Base-by-base conservation (phyloP, 1,284 basidiomycete genomes). In the Ganoderma sp. region DNA sequence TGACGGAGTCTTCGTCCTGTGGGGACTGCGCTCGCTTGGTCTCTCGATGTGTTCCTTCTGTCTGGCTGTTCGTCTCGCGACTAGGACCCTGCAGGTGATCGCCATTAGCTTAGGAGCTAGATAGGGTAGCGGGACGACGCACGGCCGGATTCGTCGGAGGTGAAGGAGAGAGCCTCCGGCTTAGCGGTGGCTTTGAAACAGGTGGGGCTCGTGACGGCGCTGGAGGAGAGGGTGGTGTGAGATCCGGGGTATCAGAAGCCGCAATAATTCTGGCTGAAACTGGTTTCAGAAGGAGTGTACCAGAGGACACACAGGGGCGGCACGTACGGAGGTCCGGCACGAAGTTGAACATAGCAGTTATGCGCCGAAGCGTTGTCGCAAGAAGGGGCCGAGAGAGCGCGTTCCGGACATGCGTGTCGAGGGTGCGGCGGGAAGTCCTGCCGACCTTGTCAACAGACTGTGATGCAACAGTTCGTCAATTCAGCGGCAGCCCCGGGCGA, bases 341-440 rank as follows among this genome's bases (percentile, higher is more conserved):
- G 78, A 89, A 89, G 76, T 90, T 89, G 75, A 90, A 86, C 73
- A 89, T 80, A 22, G 91, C 89, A 17, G 90, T 87, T 80, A 91
- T 86, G 61, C 91, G 88, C 70, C 85, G 84, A 54, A 93, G 79
- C 12, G 86, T 83, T 34, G 89, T 90, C 32, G 90, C 85, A 43
- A 88, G 76, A 64, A 88, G 86, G 41, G 91, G 90, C 74, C 85
- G 89, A 50, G 87, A 86, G 69, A 93, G 78, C 5, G 86, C 86
- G 79, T 90, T 88, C 77, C 85, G 89, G 68, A 91, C 81, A 78
- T 92, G 90, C 50, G 85, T 91, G 76, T 90, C 90, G n/a, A 87
- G 74, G 39, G 86, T 85, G 71, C 90, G 84, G 63, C 91, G 84
- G 43, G 88, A 89, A 2, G 86, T 87, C 67, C 89, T 84, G 56